These are phyloP conservation scores for Dothideomycetes sp. DNA, from an alignment of 2,329 filamentous ascomycete species.

Conservation along the genomic window DNA sequence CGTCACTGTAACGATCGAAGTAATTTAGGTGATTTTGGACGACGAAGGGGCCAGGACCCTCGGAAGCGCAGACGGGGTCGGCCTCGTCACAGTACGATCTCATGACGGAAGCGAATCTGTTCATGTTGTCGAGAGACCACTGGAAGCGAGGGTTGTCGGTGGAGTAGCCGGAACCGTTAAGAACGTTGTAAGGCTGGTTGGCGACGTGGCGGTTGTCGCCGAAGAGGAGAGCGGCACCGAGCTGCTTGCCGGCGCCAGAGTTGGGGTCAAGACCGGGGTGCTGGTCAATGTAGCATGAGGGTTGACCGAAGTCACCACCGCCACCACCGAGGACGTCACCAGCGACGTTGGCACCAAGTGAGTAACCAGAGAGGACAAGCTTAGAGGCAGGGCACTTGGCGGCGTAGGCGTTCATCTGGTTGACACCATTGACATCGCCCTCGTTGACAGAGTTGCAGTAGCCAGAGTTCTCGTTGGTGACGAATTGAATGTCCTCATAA, in stretches of 20 bases:
- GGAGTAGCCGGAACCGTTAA: constrained; percentile 18
- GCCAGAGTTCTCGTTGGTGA: constrained; percentile 18
- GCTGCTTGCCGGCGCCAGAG: constrained; percentile 13
- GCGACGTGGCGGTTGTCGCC: constrained; percentile 24
- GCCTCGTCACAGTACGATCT: constrained; percentile 30
- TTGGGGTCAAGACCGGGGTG: constrained; percentile 26
- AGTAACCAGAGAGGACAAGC: constrained; percentile 23
- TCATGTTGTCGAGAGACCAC: constrained; percentile 8
- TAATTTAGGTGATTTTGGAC: constrained; percentile 31
- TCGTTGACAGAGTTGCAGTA: constrained; percentile 33
- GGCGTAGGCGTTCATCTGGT: constrained; percentile 7
- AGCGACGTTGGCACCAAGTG: constrained; percentile 26
- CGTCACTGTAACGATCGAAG: constrained; percentile 26
- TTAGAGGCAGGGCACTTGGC: constrained; percentile 19
- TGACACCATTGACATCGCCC: constrained; percentile 20
- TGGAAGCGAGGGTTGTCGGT: constrained; percentile 26
- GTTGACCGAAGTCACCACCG: constrained; percentile 19
- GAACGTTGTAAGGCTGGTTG: constrained; percentile 23
- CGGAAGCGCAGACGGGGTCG: constrained; percentile 27
- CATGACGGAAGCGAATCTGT: constrained; percentile 16
- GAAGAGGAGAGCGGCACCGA: constrained; percentile 21
- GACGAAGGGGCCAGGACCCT: constrained; percentile 23
- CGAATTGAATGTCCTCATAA: constrained; percentile 19
- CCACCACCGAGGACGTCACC: constrained; percentile 19
- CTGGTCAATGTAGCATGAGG: constrained; percentile 37